These are phyloP conservation scores for Acacia concinna DNA, from an alignment of 331 rosid genomes.

Conservation along the genomic window DNA sequence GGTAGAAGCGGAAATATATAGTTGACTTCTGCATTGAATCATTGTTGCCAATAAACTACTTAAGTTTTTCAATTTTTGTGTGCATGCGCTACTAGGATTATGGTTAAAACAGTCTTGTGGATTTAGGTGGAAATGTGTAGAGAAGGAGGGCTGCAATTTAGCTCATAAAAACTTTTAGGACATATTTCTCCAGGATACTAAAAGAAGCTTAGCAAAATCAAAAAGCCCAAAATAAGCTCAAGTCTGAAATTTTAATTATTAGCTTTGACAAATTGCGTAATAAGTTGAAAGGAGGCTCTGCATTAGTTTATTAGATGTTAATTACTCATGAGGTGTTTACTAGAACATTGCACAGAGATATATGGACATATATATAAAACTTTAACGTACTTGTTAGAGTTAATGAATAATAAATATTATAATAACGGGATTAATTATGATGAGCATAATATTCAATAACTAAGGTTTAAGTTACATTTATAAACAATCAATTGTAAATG, in stretches of 20 bases:
- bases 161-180: constrained; percentile 4
- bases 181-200: constrained; percentile 8
- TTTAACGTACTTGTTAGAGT: constrained; percentile 2
- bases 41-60: background rate
- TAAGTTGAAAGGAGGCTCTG: background rate
- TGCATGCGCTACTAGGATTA: constrained; percentile 14
- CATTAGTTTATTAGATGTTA: constrained; percentile 21
- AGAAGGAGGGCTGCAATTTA: constrained; percentile 17
- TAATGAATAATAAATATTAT: constrained; percentile 1
- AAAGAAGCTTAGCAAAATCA: background rate
- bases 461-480: constrained; percentile 3
- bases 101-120: constrained; percentile 15
- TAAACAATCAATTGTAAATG: background rate
- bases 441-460: background rate
- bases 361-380: constrained; percentile 22
- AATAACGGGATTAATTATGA: constrained; percentile 17
- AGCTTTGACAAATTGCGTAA: constrained; percentile 5
- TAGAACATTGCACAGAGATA: background rate
- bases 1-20: constrained; percentile 29
- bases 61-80: background rate
- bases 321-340: background rate
- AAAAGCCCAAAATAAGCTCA: constrained; percentile 10
- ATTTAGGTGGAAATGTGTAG: constrained; percentile 11
- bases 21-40: constrained; percentile 16
- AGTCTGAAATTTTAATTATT: constrained; percentile 22